These are phyloP conservation scores for Chalciporus piperatus DNA, from an alignment of 768 basidiomycete species.

Conservation along the genomic window DNA sequence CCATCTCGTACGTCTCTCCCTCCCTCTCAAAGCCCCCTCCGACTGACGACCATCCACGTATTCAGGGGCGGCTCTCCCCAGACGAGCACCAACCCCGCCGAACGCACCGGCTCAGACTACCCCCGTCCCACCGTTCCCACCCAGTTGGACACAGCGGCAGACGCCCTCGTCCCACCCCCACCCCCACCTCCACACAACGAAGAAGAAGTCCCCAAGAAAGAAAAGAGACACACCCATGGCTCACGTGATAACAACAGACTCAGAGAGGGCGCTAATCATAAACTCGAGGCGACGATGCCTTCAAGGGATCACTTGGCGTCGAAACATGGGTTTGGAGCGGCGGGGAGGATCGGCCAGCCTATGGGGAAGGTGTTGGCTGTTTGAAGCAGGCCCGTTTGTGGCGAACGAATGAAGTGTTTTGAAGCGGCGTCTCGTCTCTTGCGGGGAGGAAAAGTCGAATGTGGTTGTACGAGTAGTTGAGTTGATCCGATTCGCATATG, in stretches of 20 bases:
- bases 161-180: slow-evolving; percentile 16
- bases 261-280: slow-evolving; percentile 43
- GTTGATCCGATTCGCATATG: neutral
- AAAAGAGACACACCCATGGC: slow-evolving; percentile 42
- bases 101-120: slow-evolving; percentile 38
- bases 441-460: neutral
- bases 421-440: neutral
- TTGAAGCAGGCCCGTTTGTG: slow-evolving; percentile 18
- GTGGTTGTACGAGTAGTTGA: slow-evolving; percentile 9
- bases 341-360: slow-evolving; percentile 57
- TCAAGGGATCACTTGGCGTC: slow-evolving; percentile 39
- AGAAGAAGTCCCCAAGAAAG: slow-evolving; percentile 47
- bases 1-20: slow-evolving; percentile 31
- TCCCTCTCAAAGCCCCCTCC: neutral
- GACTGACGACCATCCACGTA: neutral
- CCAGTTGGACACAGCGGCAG: slow-evolving; percentile 35
- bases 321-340: slow-evolving; percentile 40
- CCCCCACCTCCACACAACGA: slow-evolving; percentile 41
- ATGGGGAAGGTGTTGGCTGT: slow-evolving; percentile 41
- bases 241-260: slow-evolving; percentile 44
- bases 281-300: slow-evolving; percentile 47
- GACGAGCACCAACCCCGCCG: neutral
- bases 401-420: neutral
- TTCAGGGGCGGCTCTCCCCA: neutral
- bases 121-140: slow-evolving; percentile 49